Evolutionary conservation across 2,329 filamentous ascomycete genomes (phyloP).

Genomic region (Neoscytalidium dimidiatum): DNA sequence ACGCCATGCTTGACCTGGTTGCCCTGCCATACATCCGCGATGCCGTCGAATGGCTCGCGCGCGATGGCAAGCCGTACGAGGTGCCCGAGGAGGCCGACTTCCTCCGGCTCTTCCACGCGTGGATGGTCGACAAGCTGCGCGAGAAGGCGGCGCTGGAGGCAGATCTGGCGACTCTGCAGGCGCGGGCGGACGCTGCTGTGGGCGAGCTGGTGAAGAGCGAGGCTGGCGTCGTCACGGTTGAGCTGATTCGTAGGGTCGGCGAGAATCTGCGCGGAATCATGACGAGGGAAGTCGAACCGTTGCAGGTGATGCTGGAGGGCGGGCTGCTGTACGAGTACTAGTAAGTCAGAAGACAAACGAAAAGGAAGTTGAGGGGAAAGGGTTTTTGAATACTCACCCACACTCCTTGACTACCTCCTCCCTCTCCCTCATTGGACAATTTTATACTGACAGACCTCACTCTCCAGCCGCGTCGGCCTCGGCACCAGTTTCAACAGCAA

Average conservation of each 20-base stretch:
- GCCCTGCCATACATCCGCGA: neutral
- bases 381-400: neutral
- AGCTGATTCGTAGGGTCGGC: neutral
- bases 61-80: neutral
- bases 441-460: too few species aligned
- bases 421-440: too few species aligned
- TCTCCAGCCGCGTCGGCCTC: neutral
- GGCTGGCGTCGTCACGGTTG: neutral
- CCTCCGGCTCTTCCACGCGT: neutral
- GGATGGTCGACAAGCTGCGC: neutral
- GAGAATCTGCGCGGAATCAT: neutral
- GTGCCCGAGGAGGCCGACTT: neutral
- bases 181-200: neutral
- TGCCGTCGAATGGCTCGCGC: neutral
- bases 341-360: too few species aligned
- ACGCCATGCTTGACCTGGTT: neutral
- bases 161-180: neutral
- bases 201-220: neutral
- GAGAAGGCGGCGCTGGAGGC: neutral
- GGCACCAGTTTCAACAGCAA: slow-evolving; percentile 3
- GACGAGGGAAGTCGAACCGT: neutral
- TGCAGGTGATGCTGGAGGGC: neutral
- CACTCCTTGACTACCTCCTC: too few species aligned
- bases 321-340: slow-evolving; percentile 6
- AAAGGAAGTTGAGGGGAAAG: too few species aligned